Evolutionary conservation across 2,329 filamentous ascomycete species (phyloP).

Genomic region (Colletotrichum ledebouriae): DNA sequence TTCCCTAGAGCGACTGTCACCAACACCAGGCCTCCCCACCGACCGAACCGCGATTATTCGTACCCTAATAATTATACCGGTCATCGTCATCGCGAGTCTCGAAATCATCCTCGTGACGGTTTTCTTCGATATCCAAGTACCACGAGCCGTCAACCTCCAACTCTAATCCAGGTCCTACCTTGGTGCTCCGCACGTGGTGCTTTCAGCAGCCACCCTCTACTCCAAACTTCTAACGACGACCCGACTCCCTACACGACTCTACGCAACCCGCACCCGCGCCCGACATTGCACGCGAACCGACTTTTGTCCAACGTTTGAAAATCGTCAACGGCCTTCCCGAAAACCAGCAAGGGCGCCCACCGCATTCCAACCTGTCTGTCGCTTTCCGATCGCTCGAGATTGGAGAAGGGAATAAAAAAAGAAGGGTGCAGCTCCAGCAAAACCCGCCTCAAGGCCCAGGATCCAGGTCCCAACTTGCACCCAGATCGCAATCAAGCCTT

Average conservation of each 20-base stretch:
- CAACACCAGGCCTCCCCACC: slow-evolving; percentile 20
- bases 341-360: slow-evolving; percentile 26
- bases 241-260: slow-evolving; percentile 41
- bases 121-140: slow-evolving; percentile 29
- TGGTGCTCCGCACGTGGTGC: slow-evolving; percentile 20
- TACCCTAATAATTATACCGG: slow-evolving; percentile 24
- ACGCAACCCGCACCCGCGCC: slow-evolving; percentile 33
- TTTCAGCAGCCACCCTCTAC: slow-evolving; percentile 19
- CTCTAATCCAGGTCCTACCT: slow-evolving; percentile 10
- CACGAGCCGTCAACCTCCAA: slow-evolving; percentile 13
- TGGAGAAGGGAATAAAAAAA: not conserved
- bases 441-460: not conserved
- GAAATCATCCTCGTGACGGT: slow-evolving; percentile 32
- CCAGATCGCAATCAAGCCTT: slow-evolving; percentile 30
- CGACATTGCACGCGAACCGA: slow-evolving; percentile 29
- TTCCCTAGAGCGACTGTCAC: not conserved
- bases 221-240: slow-evolving; percentile 37
- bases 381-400: slow-evolving; percentile 17
- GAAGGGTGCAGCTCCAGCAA: slow-evolving; percentile 24
- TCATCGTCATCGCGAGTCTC: slow-evolving; percentile 38
- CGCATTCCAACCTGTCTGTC: slow-evolving; percentile 7
- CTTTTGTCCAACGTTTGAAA: not conserved
- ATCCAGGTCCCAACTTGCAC: slow-evolving; percentile 23
- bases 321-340: not conserved
- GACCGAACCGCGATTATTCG: slow-evolving; percentile 12